These are phyloP conservation scores for Trichoderma aggressivum DNA, from an alignment of 2,329 filamentous ascomycete species.

Conservation along the genomic window DNA sequence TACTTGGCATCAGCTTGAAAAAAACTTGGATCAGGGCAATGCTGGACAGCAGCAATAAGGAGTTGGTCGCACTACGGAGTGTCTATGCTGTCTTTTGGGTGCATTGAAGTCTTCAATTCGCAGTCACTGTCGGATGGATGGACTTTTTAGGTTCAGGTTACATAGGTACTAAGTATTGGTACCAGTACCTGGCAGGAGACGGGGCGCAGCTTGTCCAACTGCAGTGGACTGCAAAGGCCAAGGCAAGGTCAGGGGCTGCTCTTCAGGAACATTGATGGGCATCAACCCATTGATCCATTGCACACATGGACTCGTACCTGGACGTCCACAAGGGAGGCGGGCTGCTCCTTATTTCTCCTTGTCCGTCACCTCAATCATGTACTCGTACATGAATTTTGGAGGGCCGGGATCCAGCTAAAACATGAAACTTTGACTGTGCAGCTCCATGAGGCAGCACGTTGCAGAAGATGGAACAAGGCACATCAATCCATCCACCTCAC, in stretches of 20 bases:
- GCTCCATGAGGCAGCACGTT: neutral
- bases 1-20: neutral
- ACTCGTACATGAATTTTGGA: too few relatives aligned
- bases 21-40: neutral
- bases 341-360: neutral
- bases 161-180: neutral
- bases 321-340: neutral
- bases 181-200: neutral
- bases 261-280: neutral
- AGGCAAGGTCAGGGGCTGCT: constrained; percentile 10
- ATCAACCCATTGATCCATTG: neutral
- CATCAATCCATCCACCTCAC: neutral
- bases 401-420: neutral
- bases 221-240: too few relatives aligned
- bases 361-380: neutral
- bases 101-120: neutral
- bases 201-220: constrained; percentile 13
- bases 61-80: neutral
- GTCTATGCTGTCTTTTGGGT: neutral
- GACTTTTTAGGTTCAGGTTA: neutral
- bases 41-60: neutral
- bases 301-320: neutral
- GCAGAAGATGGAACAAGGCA: neutral
- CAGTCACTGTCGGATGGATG: neutral
- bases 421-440: constrained; percentile 2